Conservation (phyloP, 306 rosid genomes). For the Casuarina cunninghamiana region DNA sequence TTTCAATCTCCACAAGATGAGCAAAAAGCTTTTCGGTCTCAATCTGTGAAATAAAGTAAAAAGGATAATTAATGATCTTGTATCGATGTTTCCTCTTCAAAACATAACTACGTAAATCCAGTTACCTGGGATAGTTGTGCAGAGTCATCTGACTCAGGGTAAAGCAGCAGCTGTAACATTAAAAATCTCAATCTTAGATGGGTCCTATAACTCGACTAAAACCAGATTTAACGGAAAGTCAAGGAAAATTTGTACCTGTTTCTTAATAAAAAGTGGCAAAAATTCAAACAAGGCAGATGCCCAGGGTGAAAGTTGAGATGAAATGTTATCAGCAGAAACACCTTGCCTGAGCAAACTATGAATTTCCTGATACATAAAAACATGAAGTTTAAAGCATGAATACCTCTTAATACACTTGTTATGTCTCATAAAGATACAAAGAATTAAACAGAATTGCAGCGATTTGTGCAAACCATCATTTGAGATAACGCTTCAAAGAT, state of each 20-base stretch:
- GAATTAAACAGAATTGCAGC: constrained; percentile 3
- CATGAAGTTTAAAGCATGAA: constrained; percentile 8
- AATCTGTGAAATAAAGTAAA: constrained; percentile 51
- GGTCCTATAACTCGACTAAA: background rate
- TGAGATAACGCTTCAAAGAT: background rate
- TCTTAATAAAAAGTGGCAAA: constrained; percentile 88
- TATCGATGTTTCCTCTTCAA: constrained; percentile 8
- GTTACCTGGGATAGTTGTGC: constrained; percentile 98
- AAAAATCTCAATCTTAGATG: constrained; percentile 23
- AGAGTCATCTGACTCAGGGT: constrained; percentile 97
- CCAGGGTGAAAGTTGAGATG: constrained; percentile 94
- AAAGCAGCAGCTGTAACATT: constrained; percentile 72
- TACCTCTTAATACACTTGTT: constrained; percentile 1
- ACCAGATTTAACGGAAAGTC: constrained; percentile 14
- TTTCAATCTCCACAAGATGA: constrained; percentile 90
- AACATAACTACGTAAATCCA: constrained; percentile 8
- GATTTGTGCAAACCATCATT: background rate
- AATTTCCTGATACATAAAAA: constrained; percentile 73
- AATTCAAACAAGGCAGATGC: constrained; percentile 96
- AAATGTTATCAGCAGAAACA: constrained; percentile 64
- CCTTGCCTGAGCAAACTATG: constrained; percentile 80
- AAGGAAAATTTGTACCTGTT: constrained; percentile 52
- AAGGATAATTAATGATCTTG: constrained; percentile 25
- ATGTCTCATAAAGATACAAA: background rate
- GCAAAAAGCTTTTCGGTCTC: constrained; percentile 98